Conservation (phyloP, 352 stramenopile genomes). For the Phytopythium mirpurense region DNA sequence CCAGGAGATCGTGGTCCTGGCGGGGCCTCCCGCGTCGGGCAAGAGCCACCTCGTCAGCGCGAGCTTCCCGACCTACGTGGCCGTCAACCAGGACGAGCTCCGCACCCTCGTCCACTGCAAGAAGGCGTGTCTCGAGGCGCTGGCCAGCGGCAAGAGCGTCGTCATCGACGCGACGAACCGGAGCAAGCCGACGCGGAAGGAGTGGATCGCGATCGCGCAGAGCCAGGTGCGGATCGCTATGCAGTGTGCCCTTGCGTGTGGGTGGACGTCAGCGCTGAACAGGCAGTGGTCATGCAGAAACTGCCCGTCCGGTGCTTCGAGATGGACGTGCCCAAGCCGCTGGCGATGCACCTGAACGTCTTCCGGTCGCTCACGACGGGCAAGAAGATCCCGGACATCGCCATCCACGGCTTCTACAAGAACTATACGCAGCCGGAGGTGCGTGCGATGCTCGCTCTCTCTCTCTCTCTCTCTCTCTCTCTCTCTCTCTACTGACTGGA, state of each 20-base stretch:
- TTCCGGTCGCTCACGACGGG: constrained; percentile 68
- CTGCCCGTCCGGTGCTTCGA: constrained; percentile 67
- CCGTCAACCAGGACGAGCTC: constrained; percentile 85
- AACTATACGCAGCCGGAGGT: constrained; percentile 51
- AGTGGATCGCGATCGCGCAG: constrained; percentile 71
- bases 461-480: background rate
- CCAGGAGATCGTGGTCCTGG: constrained; percentile 69
- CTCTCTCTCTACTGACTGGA: background rate
- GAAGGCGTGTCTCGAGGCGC: constrained; percentile 41
- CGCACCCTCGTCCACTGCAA: constrained; percentile 78
- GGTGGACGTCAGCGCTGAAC: too few species aligned
- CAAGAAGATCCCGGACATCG: constrained; percentile 80
- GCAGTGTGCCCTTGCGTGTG: background rate
- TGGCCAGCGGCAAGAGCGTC: constrained; percentile 64
- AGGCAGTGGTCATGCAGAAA: constrained; percentile 16
- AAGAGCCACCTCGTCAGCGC: constrained; percentile 61
- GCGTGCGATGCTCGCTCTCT: constrained; percentile 4
- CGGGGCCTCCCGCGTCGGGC: constrained; percentile 66
- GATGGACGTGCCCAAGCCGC: constrained; percentile 70
- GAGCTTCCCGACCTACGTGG: constrained; percentile 43
- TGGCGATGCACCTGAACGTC: constrained; percentile 82
- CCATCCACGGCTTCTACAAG: constrained; percentile 88
- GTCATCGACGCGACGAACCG: constrained; percentile 87
- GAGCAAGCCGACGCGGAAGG: constrained; percentile 43
- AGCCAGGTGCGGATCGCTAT: constrained; percentile 32